Conservation (phyloP, 768 basidiomycete species). For the Cyclocybe aegerita region DNA sequence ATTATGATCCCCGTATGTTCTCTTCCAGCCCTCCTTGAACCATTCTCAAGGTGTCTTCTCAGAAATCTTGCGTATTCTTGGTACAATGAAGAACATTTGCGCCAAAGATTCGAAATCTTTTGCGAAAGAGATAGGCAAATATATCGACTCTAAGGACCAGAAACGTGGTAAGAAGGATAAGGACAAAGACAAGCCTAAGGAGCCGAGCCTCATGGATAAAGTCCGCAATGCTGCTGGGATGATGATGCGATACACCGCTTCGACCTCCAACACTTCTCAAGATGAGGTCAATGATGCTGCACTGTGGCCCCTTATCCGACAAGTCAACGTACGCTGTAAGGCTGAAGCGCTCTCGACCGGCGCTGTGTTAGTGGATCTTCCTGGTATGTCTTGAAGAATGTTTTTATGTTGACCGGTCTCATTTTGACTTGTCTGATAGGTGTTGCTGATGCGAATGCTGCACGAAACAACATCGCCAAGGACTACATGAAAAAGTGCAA, state of each 20-base stretch:
- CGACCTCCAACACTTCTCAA: not conserved
- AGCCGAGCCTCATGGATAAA: conserved; percentile 34
- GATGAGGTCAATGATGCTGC: conserved; percentile 35
- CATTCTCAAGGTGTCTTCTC: not conserved
- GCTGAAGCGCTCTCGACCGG: conserved; percentile 54
- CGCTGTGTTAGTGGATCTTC: conserved; percentile 64
- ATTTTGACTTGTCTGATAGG: conserved; percentile 23
- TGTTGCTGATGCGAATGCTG: conserved; percentile 66
- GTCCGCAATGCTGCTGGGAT: conserved; percentile 22
- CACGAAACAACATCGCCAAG: conserved; percentile 60
- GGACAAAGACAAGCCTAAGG: conserved; percentile 34
- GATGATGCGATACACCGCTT: conserved; percentile 14
- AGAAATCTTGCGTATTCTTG: conserved; percentile 49
- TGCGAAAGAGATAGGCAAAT: conserved; percentile 54
- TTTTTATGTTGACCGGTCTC: not conserved
- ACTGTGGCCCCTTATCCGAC: conserved; percentile 62
- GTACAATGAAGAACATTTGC: conserved; percentile 50
- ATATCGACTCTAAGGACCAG: conserved; percentile 66
- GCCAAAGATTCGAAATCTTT: conserved; percentile 53
- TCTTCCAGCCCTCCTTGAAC: not conserved
- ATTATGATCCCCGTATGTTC: conserved; percentile 42
- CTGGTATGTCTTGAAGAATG: conserved; percentile 34
- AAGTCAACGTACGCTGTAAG: conserved; percentile 58
- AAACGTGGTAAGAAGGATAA: conserved; percentile 47
- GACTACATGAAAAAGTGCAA: conserved; percentile 67